phyloP scores from a whole-genome alignment of 75 land plant species.

The Chamaecyparis obtusa region DNA sequence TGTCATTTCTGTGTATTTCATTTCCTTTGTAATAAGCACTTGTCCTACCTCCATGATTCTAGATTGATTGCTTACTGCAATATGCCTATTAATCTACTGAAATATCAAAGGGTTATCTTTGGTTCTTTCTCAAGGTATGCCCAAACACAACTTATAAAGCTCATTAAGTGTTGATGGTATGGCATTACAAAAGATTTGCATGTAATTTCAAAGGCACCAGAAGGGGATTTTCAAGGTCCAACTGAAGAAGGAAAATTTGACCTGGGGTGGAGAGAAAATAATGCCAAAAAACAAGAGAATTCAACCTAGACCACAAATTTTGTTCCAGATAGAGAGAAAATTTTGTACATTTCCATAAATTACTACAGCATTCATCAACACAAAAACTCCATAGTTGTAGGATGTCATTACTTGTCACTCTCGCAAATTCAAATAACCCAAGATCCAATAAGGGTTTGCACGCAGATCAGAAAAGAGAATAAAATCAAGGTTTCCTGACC shows the following conservation, averaged over 20 bases:
- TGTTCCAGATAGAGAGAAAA: neutral
- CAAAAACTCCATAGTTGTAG: neutral
- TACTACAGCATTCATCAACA: neutral
- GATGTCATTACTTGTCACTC: neutral
- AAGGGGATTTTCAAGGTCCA: neutral
- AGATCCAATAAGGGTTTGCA: neutral
- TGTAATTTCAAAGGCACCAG: neutral
- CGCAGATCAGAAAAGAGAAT: neutral
- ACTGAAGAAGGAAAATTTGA: neutral
- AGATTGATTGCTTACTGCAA: neutral
- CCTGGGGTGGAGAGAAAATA: too few relatives aligned
- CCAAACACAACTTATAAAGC: neutral
- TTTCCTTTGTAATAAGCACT: neutral
- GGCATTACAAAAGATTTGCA: neutral
- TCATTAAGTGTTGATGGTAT: neutral
- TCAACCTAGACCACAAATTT: neutral
- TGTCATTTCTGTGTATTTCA: neutral
- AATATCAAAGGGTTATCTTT: neutral
- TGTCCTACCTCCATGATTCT: neutral
- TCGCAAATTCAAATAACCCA: neutral
- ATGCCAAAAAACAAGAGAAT: neutral
- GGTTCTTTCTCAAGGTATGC: neutral
- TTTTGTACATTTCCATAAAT: neutral
- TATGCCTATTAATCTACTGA: neutral
- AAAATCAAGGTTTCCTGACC: neutral